A percentile compares a stretch with the other conserved stretches of the same genome.
Evolutionary conservation across 169 alveolate genomes (phyloP).

Genomic region (Babesia gibsoni): DNA sequence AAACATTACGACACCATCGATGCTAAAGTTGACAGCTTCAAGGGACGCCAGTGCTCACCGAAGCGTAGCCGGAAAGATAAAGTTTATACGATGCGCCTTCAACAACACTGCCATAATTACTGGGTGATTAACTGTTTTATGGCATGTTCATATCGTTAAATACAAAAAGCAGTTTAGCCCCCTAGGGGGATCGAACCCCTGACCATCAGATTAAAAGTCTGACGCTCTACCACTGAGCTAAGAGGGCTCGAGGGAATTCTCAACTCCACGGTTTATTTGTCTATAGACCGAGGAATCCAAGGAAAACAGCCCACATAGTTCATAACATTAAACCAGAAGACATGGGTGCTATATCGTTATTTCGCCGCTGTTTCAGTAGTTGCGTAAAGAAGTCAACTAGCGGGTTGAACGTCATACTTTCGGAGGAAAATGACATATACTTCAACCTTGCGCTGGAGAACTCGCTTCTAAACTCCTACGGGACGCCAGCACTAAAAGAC

Average conservation of each 20-base stretch:
- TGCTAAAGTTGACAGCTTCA: no score
- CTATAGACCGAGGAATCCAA: not conserved
- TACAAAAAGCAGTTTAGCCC: conserved; percentile 53
- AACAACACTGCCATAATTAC: conserved; percentile 54
- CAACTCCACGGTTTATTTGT: not conserved
- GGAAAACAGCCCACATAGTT: not conserved
- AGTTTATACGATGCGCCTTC: conserved; percentile 46
- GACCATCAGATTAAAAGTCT: conserved; percentile 99
- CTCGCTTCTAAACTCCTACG: conserved; percentile 56
- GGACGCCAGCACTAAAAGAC: conserved; percentile 38
- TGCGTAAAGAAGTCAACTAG: not conserved
- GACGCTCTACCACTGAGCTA: conserved; percentile 99
- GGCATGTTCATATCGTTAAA: not conserved
- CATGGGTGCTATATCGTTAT: not conserved
- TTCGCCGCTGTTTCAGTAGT: conserved; percentile 2
- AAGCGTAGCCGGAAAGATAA: not conserved
- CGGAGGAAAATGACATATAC: conserved; percentile 67
- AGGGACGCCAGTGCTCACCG: no score
- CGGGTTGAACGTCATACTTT: conserved; percentile 42
- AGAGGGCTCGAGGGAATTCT: conserved; percentile 67
- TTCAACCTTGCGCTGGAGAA: conserved; percentile 73
- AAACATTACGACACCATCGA: conserved; percentile 10
- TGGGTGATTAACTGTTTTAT: not conserved
- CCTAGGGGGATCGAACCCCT: conserved; percentile 99
- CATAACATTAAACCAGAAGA: not conserved